Evolutionary conservation across 257 asterid species (phyloP).

Genomic region (Fraxinus excelsior): DNA sequence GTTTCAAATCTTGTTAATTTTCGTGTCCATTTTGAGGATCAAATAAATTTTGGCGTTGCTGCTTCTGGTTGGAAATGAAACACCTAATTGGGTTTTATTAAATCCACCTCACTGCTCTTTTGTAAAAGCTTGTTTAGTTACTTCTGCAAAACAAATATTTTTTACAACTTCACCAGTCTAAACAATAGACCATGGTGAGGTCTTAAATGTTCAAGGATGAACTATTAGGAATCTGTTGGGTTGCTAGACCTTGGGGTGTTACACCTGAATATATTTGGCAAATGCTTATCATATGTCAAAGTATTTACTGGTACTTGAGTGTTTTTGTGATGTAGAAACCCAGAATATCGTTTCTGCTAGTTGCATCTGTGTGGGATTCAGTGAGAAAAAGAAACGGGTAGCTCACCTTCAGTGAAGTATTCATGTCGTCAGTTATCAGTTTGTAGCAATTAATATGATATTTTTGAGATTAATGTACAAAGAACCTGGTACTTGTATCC

Average conservation of each 20-base stretch:
- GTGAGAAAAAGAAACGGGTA: not conserved
- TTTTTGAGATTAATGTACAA: not conserved
- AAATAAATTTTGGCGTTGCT: too few relatives aligned
- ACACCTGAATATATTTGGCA: not conserved
- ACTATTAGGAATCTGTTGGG: too few relatives aligned
- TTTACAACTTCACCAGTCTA: too few relatives aligned
- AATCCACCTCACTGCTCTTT: too few relatives aligned
- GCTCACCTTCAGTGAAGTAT: not conserved
- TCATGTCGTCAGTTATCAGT: not conserved
- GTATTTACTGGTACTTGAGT: not conserved
- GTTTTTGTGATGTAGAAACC: not conserved
- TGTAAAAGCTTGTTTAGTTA: too few relatives aligned
- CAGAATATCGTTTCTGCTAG: not conserved
- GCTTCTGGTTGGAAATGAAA: too few relatives aligned
- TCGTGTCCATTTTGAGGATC: too few relatives aligned
- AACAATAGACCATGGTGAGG: too few relatives aligned
- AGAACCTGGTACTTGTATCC: not conserved
- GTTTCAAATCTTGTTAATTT: too few relatives aligned
- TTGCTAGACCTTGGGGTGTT: not conserved
- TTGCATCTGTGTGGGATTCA: not conserved
- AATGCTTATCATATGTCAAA: not conserved
- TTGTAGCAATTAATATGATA: not conserved
- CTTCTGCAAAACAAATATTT: too few relatives aligned
- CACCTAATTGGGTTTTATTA: too few relatives aligned
- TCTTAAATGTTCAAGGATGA: too few relatives aligned